A percentile compares a stretch with the other conserved stretches of the same genome.
Conservation (phyloP, 139 green algal species). For the Tetraselmis chui region DNA sequence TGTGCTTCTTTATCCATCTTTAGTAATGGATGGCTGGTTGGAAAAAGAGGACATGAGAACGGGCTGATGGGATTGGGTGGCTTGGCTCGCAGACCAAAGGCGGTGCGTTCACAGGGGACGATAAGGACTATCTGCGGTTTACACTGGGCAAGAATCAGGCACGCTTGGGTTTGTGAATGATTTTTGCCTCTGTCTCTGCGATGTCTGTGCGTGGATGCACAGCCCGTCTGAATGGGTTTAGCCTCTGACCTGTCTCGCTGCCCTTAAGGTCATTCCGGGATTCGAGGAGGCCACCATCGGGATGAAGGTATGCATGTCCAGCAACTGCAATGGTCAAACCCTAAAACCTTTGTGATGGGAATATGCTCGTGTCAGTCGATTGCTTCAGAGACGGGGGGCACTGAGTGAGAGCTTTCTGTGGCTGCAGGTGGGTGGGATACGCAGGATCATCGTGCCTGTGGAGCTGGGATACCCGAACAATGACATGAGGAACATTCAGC, state of each 20-base stretch:
- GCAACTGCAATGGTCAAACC: background rate
- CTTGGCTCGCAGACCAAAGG: slow-evolving; percentile 54
- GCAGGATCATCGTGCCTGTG: slow-evolving; percentile 72
- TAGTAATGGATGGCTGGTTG: background rate
- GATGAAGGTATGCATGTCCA: slow-evolving; percentile 51
- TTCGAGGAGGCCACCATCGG: slow-evolving; percentile 70
- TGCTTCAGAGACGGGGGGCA: too few relatives aligned
- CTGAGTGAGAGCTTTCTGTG: background rate
- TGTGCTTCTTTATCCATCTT: background rate
- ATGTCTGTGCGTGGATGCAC: background rate
- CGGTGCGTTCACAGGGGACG: slow-evolving; percentile 52
- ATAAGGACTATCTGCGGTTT: slow-evolving; percentile 60
- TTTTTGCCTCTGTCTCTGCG: background rate
- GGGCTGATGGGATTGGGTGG: too few relatives aligned
- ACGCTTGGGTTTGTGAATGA: background rate
- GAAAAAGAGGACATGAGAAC: background rate
- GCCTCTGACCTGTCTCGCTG: background rate
- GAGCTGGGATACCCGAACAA: slow-evolving; percentile 74
- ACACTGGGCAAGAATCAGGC: slow-evolving; percentile 40
- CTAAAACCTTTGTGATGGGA: too few relatives aligned
- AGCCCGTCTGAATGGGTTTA: background rate
- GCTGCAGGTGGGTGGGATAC: slow-evolving; percentile 54
- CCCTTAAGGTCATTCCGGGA: slow-evolving; percentile 50
- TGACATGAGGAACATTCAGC: slow-evolving; percentile 48
- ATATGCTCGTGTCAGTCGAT: too few relatives aligned